Base-by-base conservation (phyloP, 2,329 filamentous ascomycete species). In the Daldinia eschscholtzii region DNA sequence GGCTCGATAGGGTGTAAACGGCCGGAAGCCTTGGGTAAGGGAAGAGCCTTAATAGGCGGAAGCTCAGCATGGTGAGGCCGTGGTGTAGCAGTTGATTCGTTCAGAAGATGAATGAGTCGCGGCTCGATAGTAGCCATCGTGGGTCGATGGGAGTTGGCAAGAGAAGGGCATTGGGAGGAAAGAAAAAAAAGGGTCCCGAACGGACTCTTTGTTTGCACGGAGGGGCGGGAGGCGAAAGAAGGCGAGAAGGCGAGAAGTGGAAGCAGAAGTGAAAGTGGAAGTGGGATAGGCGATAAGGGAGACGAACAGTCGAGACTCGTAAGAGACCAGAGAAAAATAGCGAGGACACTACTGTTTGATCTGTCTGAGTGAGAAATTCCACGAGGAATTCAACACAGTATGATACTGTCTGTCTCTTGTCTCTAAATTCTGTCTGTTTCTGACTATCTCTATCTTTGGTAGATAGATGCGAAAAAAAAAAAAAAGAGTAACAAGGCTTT, bases 121-220 rank as follows among this genome's bases (percentile, higher is more conserved):
- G 88, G 88, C 84, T 91, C 88, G 80, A 90, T 90, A 76, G 87
- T 90, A 73, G 87, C 87, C 87, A 89, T 89, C 80, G 79, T 87
- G 83, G 72, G 76, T 72, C 71, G 75, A 73, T 74, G 76, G 76
- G 69, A 71, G 71, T 69, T 68, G 72, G 71, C 70, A 72, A 63
- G 70, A 69, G 68, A 67, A 75, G 76, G 74, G 79, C 82, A 84
- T 84, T 80, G 78, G 80, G 76, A 74, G 65, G 67, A 61, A 35
- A 10, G 64, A 64, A 64, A 61, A 30, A 63, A 69, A 59, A 67
- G 59, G 68, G 59, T 55, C 67, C 57, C 55, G 64, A 44, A 28
- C 28, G 62, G 67, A 71, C 68, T 55, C 52, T 63, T 70, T 68
- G 52, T 61, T 66, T 46, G 65, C 61, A 72, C 68, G 66, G 73